phyloP scores from a whole-genome alignment of 805 yeast species.

The Cyberlindnera xylosilytica region DNA sequence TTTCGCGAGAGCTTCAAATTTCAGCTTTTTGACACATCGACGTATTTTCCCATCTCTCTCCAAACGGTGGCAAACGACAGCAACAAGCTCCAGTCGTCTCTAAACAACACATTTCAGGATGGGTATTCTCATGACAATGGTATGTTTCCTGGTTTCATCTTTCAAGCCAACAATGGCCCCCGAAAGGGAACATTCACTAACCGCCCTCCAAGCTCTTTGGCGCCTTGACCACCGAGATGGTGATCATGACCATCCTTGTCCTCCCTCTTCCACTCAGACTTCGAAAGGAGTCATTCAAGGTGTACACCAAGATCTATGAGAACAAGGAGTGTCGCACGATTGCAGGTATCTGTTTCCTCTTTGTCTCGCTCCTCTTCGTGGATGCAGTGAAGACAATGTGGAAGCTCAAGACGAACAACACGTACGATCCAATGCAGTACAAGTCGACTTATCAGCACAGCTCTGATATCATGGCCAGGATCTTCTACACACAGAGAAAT shows the following conservation, averaged over 20 bases:
- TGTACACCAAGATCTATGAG: constrained; percentile 33
- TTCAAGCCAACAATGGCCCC: too few relatives aligned
- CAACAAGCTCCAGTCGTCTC: too few relatives aligned
- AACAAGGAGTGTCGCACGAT: constrained; percentile 45
- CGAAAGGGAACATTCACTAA: background rate
- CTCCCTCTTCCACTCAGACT: constrained; percentile 52
- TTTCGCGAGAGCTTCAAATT: too few relatives aligned
- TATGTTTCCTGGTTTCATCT: constrained; percentile 8
- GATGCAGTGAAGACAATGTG: constrained; percentile 50
- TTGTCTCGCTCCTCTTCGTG: constrained; percentile 47
- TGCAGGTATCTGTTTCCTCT: constrained; percentile 35
- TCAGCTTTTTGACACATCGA: constrained; percentile 1
- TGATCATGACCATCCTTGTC: constrained; percentile 41
- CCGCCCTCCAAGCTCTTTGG: constrained; percentile 47
- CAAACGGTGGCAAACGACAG: too few relatives aligned
- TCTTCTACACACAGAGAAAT: constrained; percentile 63
- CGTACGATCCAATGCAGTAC: constrained; percentile 26
- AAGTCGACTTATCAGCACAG: constrained; percentile 29
- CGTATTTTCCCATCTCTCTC: background rate
- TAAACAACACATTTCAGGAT: constrained; percentile 6
- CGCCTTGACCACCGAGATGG: constrained; percentile 51
- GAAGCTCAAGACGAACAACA: constrained; percentile 27
- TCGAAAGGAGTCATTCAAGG: constrained; percentile 40
- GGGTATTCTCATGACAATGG: constrained; percentile 26
- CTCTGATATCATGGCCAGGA: constrained; percentile 53